Evolutionary conservation across 495 filamentous ascomycete species (phyloP).

Genomic region (Penicillium lagena): DNA sequence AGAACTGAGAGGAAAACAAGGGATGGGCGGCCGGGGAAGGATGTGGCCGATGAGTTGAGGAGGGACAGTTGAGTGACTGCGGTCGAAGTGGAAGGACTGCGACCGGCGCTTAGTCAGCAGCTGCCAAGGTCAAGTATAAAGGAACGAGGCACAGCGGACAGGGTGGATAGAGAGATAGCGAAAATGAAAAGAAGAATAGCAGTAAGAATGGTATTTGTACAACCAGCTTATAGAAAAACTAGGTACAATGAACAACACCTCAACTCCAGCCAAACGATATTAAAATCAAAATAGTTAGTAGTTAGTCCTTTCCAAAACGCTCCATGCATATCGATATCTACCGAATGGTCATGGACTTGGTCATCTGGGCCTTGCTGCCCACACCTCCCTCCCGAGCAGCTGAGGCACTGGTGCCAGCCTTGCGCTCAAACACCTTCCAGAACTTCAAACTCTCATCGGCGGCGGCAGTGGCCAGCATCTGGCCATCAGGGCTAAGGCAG

Average conservation of each 20-base stretch:
- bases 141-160: no score
- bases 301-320: conserved; percentile 5
- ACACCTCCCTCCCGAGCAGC: conserved; percentile 50
- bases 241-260: conserved; percentile 11
- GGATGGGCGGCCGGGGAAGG: conserved; percentile 2
- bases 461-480: conserved; percentile 92
- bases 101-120: conserved; percentile 32
- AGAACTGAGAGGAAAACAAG: neutral
- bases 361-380: conserved; percentile 64
- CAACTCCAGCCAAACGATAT: conserved; percentile 14
- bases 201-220: neutral
- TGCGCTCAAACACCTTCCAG: conserved; percentile 99
- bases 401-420: conserved; percentile 60
- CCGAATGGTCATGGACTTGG: conserved; percentile 96
- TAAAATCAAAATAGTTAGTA: conserved; percentile 9
- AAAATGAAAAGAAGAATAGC: neutral
- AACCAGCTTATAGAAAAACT: conserved; percentile 4
- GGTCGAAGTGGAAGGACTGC: conserved; percentile 38
- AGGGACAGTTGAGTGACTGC: conserved; percentile 32
- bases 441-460: conserved; percentile 98
- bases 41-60: conserved; percentile 28
- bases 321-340: conserved; percentile 33
- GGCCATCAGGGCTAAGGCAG: conserved; percentile 90
- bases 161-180: neutral
- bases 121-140: neutral